A percentile compares a stretch with the other conserved stretches of the same genome.
These are phyloP conservation scores for Parafenestella ontariensis DNA, from an alignment of 2,329 filamentous ascomycete genomes.

Conservation along the genomic window DNA sequence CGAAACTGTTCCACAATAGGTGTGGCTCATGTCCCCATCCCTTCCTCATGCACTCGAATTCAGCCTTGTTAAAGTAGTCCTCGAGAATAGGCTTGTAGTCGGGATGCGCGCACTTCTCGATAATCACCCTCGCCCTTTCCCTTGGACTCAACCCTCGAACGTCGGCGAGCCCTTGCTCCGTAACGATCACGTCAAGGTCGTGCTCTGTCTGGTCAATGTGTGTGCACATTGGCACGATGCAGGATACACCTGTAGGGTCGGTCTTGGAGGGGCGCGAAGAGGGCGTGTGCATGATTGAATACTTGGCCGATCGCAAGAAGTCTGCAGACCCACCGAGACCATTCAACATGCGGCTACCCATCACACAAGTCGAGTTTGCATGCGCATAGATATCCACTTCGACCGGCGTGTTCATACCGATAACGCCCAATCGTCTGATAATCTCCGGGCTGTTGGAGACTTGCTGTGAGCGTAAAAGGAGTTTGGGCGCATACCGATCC, in stretches of 20 bases:
- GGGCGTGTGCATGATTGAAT: slow-evolving; percentile 94
- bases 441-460: slow-evolving; percentile 91
- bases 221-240: slow-evolving; percentile 93
- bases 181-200: slow-evolving; percentile 89
- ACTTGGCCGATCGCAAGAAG: slow-evolving; percentile 79
- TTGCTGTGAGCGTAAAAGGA: slow-evolving; percentile 85
- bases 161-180: slow-evolving; percentile 79
- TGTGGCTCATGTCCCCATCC: slow-evolving; percentile 92
- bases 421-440: slow-evolving; percentile 84
- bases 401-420: slow-evolving; percentile 94
- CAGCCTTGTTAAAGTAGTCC: slow-evolving; percentile 85
- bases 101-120: slow-evolving; percentile 85
- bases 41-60: slow-evolving; percentile 84
- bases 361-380: slow-evolving; percentile 88
- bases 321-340: slow-evolving; percentile 83
- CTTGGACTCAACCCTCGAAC: slow-evolving; percentile 81
- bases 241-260: slow-evolving; percentile 80
- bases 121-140: slow-evolving; percentile 83
- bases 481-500: slow-evolving; percentile 79
- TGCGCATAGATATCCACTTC: slow-evolving; percentile 96
- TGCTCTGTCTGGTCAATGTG: slow-evolving; percentile 94
- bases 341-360: slow-evolving; percentile 88
- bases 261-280: slow-evolving; percentile 80
- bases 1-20: slow-evolving; percentile 83
- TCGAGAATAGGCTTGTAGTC: slow-evolving; percentile 82